phyloP scores from a whole-genome alignment of 1,284 basidiomycete genomes.

The Boletellus deceptivus region DNA sequence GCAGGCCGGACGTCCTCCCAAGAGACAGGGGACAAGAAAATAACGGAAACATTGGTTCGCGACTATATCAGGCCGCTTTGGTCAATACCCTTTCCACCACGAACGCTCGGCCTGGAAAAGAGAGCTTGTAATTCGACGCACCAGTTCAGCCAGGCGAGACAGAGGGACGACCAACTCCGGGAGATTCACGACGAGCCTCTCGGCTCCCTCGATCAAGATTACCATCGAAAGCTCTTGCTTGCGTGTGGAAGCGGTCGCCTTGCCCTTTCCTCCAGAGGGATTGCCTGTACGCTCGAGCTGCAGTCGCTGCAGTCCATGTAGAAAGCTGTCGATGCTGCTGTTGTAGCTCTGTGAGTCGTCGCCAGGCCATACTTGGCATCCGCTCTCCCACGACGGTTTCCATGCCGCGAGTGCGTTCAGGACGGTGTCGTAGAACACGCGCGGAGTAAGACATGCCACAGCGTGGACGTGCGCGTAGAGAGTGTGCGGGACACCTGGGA shows the following conservation, averaged over 20 bases:
- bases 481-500: slow-evolving; percentile 26
- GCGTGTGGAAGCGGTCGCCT: no score
- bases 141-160: slow-evolving; percentile 72
- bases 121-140: slow-evolving; percentile 39
- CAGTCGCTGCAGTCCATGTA: slow-evolving; percentile 49
- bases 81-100: slow-evolving; percentile 2
- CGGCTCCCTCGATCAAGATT: slow-evolving; percentile 72
- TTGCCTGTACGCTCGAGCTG: slow-evolving; percentile 32
- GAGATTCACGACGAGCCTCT: slow-evolving; percentile 60
- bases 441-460: slow-evolving; percentile 60
- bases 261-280: slow-evolving; percentile 38
- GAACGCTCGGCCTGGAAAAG: not conserved
- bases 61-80: slow-evolving; percentile 32
- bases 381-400: slow-evolving; percentile 55
- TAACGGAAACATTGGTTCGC: slow-evolving; percentile 48
- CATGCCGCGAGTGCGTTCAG: slow-evolving; percentile 59
- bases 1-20: slow-evolving; percentile 78
- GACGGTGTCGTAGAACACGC: slow-evolving; percentile 67
- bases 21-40: slow-evolving; percentile 65
- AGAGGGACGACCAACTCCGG: slow-evolving; percentile 70
- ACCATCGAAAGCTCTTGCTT: slow-evolving; percentile 29
- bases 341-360: slow-evolving; percentile 43
- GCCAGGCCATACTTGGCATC: slow-evolving; percentile 56
- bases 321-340: slow-evolving; percentile 66
- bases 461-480: slow-evolving; percentile 58